Evolutionary conservation across 1,139 yeast species (phyloP), one percentile per base, ranked within the genome.

Genomic region (Groenewaldozyma sp.): DNA sequence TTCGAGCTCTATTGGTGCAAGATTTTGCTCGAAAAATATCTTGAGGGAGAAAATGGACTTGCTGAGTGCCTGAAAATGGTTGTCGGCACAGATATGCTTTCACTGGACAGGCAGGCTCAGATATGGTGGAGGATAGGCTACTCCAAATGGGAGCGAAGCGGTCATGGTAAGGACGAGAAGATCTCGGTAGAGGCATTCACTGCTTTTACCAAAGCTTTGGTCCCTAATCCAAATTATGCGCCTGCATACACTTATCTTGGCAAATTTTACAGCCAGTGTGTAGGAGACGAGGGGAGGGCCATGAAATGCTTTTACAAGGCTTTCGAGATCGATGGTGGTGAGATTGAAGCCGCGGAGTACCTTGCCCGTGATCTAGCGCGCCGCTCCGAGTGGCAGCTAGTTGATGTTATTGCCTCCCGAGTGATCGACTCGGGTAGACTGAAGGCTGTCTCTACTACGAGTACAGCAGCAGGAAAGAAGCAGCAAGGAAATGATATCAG

Each of bases 291-390:
- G 16, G 64, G 64, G 0, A 70, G 94, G 41, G 94, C 96, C 0
- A 79, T 80, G 43, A 87, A 84, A 55, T 88, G 96, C 60, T 91
- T 80, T 56, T 78, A 81, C 56, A 82, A 79, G 53, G 95, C 97
- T 0, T 84, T 91, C 56, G 97, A 91, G 54, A 63, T 91, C 31
- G 94, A 87, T 58, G 72, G 79, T 0, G 74, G 80, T 13, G 94
- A 91, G 54, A 64, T 82, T 7, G 66, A 63, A 1, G 82, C 98
- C 0, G 95, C 95, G 0, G 71, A 72, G 50, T 74, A 74, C 45
- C 69, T 91, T 40, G 87, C 86, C 1, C 69, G 72, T 19, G 78
- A 77, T 13, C 78, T 86, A 49, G 71, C 95, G 1, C 64, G 65
- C 2, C 66, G 67, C 16, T 67, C 73, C 40, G 94, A 88, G 48